A percentile compares a stretch with the other conserved stretches of the same genome.
Evolutionary conservation across 805 yeast genomes (phyloP).

Genomic region (Isabelozyma gotoi): DNA sequence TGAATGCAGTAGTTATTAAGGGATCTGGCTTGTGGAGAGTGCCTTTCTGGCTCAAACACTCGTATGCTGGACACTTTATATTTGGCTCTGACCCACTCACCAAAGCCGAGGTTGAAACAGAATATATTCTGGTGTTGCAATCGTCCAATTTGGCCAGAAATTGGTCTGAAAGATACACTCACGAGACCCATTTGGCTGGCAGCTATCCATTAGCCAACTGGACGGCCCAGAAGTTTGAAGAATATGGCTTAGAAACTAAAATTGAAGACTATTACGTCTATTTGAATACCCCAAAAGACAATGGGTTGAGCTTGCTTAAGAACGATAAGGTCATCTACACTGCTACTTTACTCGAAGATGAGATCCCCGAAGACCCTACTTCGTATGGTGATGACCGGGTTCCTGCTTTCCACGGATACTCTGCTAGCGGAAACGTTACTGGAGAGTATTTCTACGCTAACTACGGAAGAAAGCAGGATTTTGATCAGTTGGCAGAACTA

Average conservation of each 20-base stretch:
- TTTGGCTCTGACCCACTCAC: not conserved
- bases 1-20: not conserved
- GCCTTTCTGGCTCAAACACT: not conserved
- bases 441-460: slow-evolving; percentile 58
- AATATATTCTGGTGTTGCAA: not conserved
- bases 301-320: slow-evolving; percentile 34
- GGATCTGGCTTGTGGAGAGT: not conserved
- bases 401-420: slow-evolving; percentile 62
- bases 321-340: slow-evolving; percentile 39
- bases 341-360: slow-evolving; percentile 54
- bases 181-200: slow-evolving; percentile 47
- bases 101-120: not conserved
- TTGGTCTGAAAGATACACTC: slow-evolving; percentile 42
- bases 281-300: slow-evolving; percentile 51
- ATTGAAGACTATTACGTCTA: slow-evolving; percentile 58
- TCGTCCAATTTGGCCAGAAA: slow-evolving; percentile 35
- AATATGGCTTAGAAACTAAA: slow-evolving; percentile 50
- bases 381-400: slow-evolving; percentile 35
- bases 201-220: slow-evolving; percentile 44
- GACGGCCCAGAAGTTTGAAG: slow-evolving; percentile 49
- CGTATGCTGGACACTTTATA: not conserved
- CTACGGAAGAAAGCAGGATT: slow-evolving; percentile 60
- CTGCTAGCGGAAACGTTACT: slow-evolving; percentile 61
- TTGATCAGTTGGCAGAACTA: slow-evolving; percentile 34
- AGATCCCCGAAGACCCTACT: slow-evolving; percentile 38